Conservation (phyloP, 2,329 filamentous ascomycete genomes). For the Trichoderma afroharzianum region DNA sequence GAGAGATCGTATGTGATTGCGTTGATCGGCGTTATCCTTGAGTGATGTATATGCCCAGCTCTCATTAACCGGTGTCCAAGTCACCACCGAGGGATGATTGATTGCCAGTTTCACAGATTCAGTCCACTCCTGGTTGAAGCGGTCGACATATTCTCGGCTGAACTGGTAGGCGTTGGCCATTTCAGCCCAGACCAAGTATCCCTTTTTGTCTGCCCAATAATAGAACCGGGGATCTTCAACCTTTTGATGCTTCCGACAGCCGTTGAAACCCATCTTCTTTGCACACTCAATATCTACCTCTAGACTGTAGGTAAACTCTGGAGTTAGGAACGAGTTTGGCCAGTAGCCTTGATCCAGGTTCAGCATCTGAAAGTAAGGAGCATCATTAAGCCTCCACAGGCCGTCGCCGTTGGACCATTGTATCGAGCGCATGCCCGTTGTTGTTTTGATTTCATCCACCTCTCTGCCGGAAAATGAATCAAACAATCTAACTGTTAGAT, state of each 20-base stretch:
- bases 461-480: conserved; percentile 35
- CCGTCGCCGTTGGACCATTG: conserved; percentile 57
- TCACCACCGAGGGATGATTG: conserved; percentile 61
- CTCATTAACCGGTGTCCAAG: conserved; percentile 65
- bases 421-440: conserved; percentile 58
- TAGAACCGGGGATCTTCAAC: conserved; percentile 59
- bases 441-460: conserved; percentile 56
- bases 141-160: conserved; percentile 52
- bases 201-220: conserved; percentile 59
- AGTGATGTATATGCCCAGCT: conserved; percentile 62
- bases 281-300: conserved; percentile 52
- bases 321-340: conserved; percentile 58
- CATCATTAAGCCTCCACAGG: conserved; percentile 56
- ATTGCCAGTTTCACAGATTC: conserved; percentile 61
- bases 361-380: conserved; percentile 58
- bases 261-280: conserved; percentile 62
- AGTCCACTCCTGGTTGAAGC: conserved; percentile 63
- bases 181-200: conserved; percentile 62
- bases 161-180: conserved; percentile 65
- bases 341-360: conserved; percentile 62
- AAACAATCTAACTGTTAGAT: conserved; percentile 50
- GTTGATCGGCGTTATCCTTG: conserved; percentile 52
- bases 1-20: conserved; percentile 60
- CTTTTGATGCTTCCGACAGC: conserved; percentile 63
- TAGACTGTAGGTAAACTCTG: conserved; percentile 45